A percentile compares a stretch with the other conserved stretches of the same genome.
Evolutionary conservation across 2,329 filamentous ascomycete species (phyloP).

Genomic region (Colletotrichum higginsianum): DNA sequence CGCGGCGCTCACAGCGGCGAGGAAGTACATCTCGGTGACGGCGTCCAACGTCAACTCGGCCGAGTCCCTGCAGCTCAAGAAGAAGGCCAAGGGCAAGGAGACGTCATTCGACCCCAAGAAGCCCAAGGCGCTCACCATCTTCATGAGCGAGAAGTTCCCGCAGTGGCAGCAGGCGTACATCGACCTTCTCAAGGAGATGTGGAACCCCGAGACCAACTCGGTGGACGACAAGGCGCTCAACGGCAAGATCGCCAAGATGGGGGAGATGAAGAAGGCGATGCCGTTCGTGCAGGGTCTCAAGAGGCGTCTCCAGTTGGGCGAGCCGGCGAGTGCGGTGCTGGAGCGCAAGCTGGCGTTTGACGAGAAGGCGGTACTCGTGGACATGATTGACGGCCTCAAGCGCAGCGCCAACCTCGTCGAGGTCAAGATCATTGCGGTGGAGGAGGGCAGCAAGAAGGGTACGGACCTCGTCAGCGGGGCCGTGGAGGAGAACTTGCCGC

Average conservation of each 20-base stretch:
- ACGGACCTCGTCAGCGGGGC: conserved; percentile 65
- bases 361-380: conserved; percentile 80
- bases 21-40: conserved; percentile 84
- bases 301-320: conserved; percentile 82
- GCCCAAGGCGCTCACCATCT: conserved; percentile 92
- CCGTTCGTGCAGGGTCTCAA: conserved; percentile 93
- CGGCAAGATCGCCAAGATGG: conserved; percentile 83
- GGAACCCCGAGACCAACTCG: conserved; percentile 72
- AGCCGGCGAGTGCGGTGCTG: conserved; percentile 78
- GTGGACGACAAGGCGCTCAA: conserved; percentile 87
- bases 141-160: conserved; percentile 84
- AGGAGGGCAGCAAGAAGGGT: conserved; percentile 78
- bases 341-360: conserved; percentile 90
- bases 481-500: conserved; percentile 72
- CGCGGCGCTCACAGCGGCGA: conserved; percentile 79
- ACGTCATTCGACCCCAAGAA: conserved; percentile 89
- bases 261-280: conserved; percentile 98
- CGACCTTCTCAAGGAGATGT: conserved; percentile 80
- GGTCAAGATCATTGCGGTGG: conserved; percentile 80
- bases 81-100: conserved; percentile 92
- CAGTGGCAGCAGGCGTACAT: conserved; percentile 94
- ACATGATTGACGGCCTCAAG: conserved; percentile 86
- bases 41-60: conserved; percentile 88
- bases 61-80: conserved; percentile 87
- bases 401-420: conserved; percentile 78